Evolutionary conservation across 23 red algal genomes (phyloP), one percentile per base, ranked within the genome.

Genomic region (Gracilariopsis chorda): DNA sequence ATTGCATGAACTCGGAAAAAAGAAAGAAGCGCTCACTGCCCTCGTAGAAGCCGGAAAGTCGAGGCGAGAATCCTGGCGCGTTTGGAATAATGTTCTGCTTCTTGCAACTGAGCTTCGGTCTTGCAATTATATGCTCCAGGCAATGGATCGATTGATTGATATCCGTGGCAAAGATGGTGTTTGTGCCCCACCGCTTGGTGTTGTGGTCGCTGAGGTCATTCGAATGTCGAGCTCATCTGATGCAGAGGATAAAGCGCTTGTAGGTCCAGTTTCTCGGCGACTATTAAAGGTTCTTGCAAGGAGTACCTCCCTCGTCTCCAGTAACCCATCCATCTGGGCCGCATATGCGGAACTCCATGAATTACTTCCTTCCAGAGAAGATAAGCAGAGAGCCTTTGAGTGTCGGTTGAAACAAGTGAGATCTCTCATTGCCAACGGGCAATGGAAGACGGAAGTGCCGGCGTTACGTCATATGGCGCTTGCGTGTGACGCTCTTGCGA

Each of bases 271-370:
- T 48, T 91, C 46, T 39, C 55, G 75, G 46, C 29, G 37, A 35
- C 58, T 96, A 58, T 75, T 96, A 30, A 86, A 96, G 53, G 55
- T 96, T 16, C 46, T 96, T 7, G 94, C 71, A 19, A 36, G 67
- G 19, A 78, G 73, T 49, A 70, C 94, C 14, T 69, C 88, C 27
- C 82, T 96, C 29, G 86, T 96, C 33, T 96, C 94, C 9, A 92
- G 61, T 45, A 85, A 96, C 44, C 88, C 94, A 24, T 87, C 88
- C 32, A 58, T 96, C 49, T 96, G 94, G 94, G 89, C 79, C 16
- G 84, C 94, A 5, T 92, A 92, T 52, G 94, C 94, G 9, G 37
- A 85, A 30, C 55, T 94, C 25, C 69, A 94, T 64, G 92, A 87
- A 41, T 72, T 84, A 21, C 40, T 84, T 53, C 64, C 78, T 24